Evolutionary conservation across 495 filamentous ascomycete genomes (phyloP), one percentile per base, ranked within the genome.

Genomic region (Penicillium chermesinum): DNA sequence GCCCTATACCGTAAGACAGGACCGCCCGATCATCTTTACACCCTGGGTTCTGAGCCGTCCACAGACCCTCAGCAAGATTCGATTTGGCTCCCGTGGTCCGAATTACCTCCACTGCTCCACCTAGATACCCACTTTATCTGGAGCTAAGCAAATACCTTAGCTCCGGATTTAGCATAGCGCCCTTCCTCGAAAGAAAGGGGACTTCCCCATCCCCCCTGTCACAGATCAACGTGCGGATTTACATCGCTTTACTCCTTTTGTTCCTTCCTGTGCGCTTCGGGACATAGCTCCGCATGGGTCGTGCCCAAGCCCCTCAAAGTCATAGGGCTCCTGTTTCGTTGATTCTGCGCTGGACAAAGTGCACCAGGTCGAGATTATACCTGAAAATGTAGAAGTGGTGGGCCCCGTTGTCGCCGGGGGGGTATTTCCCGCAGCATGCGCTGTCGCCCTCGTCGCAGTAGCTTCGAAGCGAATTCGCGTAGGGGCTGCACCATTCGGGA

Each of bases 401-500:
- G 1, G 54, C 22, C 1, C 37, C 41, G 15, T 53, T 32, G 15
- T 36, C 39, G 1, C 32, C 22, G 1, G 49, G 38, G n/a, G 46
- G 48, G 9, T 48, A 39, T 9, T 27, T 34, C 19, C 54, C 35
- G 41, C 61, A 64, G 30, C 61, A 64, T 39, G 52, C 39, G 1
- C 32, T 21, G 36, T 62, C 61, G 17, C 53, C 58, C 2, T 48
- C 44, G 36, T 64, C 61, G 20, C 61, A 64, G 42, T 64, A 64
- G 40, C 42, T 54, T 2, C 55, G 50, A 3, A 64, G 41, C 1
- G 58, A 59, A 0, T 16, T 15, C 10, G 39, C 40, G 12, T 35
- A 64, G 3, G 55, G 50, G 6, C 48, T 27, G 30, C 61, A 64
- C 17, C 46, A 49, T 33, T 52, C 55, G 1, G 61, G 51, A 37